Evolutionary conservation across 2,329 filamentous ascomycete species (phyloP).

Genomic region (Diaporthe eres): DNA sequence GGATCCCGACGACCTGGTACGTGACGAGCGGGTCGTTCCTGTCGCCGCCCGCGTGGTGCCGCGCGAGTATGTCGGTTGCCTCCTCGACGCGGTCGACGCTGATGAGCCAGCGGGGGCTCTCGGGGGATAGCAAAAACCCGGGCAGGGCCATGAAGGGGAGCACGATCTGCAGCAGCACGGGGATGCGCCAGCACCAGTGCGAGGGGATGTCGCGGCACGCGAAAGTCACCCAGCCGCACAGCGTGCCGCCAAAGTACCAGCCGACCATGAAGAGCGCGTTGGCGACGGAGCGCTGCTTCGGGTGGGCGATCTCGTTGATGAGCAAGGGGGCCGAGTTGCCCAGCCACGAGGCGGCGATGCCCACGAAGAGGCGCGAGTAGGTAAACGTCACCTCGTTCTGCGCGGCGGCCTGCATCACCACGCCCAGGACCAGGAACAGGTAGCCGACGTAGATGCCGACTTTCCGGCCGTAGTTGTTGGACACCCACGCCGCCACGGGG

Average conservation of each 20-base stretch:
- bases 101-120: constrained; percentile 41
- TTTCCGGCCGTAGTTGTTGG: constrained; percentile 54
- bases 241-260: constrained; percentile 50
- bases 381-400: constrained; percentile 50
- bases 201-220: constrained; percentile 28
- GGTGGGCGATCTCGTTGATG: constrained; percentile 61
- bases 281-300: constrained; percentile 53
- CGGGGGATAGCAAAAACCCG: constrained; percentile 45
- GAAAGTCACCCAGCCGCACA: constrained; percentile 50
- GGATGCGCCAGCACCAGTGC: constrained; percentile 34
- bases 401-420: constrained; percentile 49
- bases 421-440: constrained; percentile 50
- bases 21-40: constrained; percentile 38
- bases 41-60: constrained; percentile 48
- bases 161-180: constrained; percentile 45
- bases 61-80: constrained; percentile 45
- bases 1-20: constrained; percentile 47
- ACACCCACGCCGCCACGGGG: constrained; percentile 48
- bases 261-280: constrained; percentile 51
- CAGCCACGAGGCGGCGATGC: constrained; percentile 52
- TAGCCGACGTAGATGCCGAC: constrained; percentile 50
- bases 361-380: constrained; percentile 54
- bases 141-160: constrained; percentile 38
- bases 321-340: constrained; percentile 53
- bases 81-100: constrained; percentile 30